A percentile compares a stretch with the other conserved stretches of the same genome.
phyloP scores from a whole-genome alignment of 108 stramenopile species.

The Asterionellopsis glacialis region DNA sequence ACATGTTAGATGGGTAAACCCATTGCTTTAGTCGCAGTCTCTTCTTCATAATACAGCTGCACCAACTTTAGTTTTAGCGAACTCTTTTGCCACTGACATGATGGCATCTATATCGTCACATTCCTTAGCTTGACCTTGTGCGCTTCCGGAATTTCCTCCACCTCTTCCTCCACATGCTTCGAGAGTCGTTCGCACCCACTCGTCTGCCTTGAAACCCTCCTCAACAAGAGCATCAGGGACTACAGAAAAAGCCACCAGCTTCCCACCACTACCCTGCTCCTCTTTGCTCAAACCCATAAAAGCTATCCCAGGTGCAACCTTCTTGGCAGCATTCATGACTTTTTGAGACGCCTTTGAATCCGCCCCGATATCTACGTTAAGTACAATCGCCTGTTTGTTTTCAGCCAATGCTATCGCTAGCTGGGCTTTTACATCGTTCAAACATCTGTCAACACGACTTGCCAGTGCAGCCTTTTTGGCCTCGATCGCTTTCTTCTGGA shows the following conservation, averaged over 20 bases:
- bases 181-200: conserved; percentile 73
- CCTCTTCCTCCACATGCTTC: conserved; percentile 77
- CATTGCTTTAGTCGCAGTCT: too few species aligned
- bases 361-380: conserved; percentile 86
- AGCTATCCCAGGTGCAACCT: conserved; percentile 72
- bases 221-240: conserved; percentile 59
- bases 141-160: conserved; percentile 78
- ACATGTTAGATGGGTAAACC: too few species aligned
- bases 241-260: conserved; percentile 72
- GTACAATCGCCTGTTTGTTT: conserved; percentile 32
- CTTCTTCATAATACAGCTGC: conserved; percentile 1
- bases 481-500: conserved; percentile 82
- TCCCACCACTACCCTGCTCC: conserved; percentile 79
- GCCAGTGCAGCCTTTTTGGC: conserved; percentile 79
- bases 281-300: conserved; percentile 80
- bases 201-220: conserved; percentile 77
- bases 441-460: conserved; percentile 44
- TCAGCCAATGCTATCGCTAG: conserved; percentile 50
- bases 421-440: conserved; percentile 53
- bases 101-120: conserved; percentile 66
- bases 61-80: conserved; percentile 34
- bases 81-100: conserved; percentile 55
- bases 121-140: conserved; percentile 73
- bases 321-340: conserved; percentile 83
- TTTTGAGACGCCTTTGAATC: conserved; percentile 93